phyloP scores from a whole-genome alignment of 2,329 filamentous ascomycete species.

The Pyrenophora graminea region DNA sequence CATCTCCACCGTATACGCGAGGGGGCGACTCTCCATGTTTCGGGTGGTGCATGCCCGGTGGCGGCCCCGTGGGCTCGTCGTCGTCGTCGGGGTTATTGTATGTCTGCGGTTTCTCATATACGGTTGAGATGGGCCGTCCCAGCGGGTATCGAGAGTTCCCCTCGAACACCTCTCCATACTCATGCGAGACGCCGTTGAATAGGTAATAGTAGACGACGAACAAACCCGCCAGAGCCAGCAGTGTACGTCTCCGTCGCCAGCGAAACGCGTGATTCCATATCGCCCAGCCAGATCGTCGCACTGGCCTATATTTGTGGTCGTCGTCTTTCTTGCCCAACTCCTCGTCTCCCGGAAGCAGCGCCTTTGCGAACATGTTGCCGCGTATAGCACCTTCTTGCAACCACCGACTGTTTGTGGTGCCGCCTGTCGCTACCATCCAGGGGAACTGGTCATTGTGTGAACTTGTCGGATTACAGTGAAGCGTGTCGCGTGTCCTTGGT shows the following conservation, averaged over 20 bases:
- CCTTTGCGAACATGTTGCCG: constrained; percentile 44
- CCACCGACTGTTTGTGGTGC: constrained; percentile 31
- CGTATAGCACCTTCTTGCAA: constrained; percentile 32
- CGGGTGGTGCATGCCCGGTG: constrained; percentile 28
- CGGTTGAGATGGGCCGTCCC: constrained; percentile 9
- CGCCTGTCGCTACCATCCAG: constrained; percentile 30
- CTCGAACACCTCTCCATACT: not conserved
- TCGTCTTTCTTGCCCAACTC: constrained; percentile 69
- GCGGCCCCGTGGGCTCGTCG: constrained; percentile 32
- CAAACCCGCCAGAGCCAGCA: constrained; percentile 44
- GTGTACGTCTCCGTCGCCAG: constrained; percentile 57
- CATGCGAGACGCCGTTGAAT: constrained; percentile 48
- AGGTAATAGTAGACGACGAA: constrained; percentile 66
- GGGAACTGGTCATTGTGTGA: constrained; percentile 28
- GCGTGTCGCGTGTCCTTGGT: constrained; percentile 5
- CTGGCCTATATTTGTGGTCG: constrained; percentile 54
- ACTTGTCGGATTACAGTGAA: constrained; percentile 5
- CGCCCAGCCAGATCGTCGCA: constrained; percentile 40
- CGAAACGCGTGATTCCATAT: constrained; percentile 37
- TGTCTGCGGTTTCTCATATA: constrained; percentile 13
- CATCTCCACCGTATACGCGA: constrained; percentile 65
- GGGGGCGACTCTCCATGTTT: constrained; percentile 20
- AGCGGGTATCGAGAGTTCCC: constrained; percentile 1
- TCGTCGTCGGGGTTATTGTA: not conserved
- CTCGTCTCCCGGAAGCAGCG: constrained; percentile 59